A percentile compares a stretch with the other conserved stretches of the same genome.
Evolutionary conservation across 1,139 yeast genomes (phyloP).

Genomic region (Suhomyces panamericanus): DNA sequence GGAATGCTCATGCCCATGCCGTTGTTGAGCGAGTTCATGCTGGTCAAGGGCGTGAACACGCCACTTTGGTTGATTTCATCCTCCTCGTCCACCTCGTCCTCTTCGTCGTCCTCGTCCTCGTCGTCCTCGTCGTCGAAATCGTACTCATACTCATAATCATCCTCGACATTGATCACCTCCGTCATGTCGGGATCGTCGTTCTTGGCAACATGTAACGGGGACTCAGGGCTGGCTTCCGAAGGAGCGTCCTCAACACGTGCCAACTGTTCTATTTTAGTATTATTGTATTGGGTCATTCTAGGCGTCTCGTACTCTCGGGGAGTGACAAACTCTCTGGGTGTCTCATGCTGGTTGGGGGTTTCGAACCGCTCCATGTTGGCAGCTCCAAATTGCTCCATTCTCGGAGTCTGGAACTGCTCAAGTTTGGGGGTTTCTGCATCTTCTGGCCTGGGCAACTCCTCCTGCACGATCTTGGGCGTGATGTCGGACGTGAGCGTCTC

Average conservation of each 20-base stretch:
- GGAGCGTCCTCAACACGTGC: neutral
- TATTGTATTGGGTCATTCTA: neutral
- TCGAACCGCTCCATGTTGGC: conserved; percentile 1
- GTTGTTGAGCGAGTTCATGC: conserved; percentile 35
- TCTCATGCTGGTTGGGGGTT: neutral
- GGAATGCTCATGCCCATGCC: conserved; percentile 12
- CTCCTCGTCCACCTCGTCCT: conserved; percentile 14
- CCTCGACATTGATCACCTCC: conserved; percentile 7
- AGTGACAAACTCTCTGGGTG: neutral
- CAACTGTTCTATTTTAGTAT: neutral
- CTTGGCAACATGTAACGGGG: conserved; percentile 2
- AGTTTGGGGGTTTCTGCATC: conserved; percentile 1
- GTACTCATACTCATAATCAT: conserved; percentile 19
- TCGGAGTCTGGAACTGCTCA: conserved; percentile 4
- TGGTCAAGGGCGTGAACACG: conserved; percentile 40
- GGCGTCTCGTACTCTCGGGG: neutral
- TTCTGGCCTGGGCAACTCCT: conserved; percentile 1
- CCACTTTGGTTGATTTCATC: conserved; percentile 11
- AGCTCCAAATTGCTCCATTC: neutral
- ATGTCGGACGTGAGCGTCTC: neutral
- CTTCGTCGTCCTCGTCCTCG: conserved; percentile 20
- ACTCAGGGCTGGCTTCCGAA: conserved; percentile 1
- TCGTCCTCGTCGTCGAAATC: conserved; percentile 17
- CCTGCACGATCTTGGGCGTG: neutral
- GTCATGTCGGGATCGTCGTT: conserved; percentile 5